These are phyloP conservation scores for Vickermania spadyakhi DNA, from an alignment of 208 protist genomes.

Conservation along the genomic window DNA sequence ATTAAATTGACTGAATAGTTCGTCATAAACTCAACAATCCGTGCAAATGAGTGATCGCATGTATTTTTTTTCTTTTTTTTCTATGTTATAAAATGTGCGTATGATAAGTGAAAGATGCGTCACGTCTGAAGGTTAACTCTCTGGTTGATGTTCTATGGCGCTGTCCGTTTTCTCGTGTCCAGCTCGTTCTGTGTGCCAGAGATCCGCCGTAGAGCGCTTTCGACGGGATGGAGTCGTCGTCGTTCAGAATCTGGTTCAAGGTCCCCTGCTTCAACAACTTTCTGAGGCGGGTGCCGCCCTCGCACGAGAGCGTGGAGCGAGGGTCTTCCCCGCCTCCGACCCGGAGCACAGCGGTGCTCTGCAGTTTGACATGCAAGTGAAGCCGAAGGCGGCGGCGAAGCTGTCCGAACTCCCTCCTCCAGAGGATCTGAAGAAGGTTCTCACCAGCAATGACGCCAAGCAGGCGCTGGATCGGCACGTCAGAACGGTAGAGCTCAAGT, in stretches of 20 bases:
- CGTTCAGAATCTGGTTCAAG: neutral
- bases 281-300: neutral
- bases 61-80: too few relatives aligned
- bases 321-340: neutral
- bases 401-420: constrained; percentile 4
- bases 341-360: neutral
- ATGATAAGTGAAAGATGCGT: too few relatives aligned
- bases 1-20: too few relatives aligned
- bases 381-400: neutral
- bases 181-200: neutral
- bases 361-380: neutral
- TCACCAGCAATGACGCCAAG: constrained; percentile 19
- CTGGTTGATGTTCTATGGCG: too few relatives aligned
- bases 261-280: neutral
- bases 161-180: neutral
- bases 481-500: constrained; percentile 29
- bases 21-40: too few relatives aligned
- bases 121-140: too few relatives aligned
- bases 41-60: too few relatives aligned
- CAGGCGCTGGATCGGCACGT: constrained; percentile 20
- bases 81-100: too few relatives aligned
- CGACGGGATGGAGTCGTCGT: neutral
- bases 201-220: neutral
- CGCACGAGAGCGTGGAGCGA: neutral
- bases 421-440: constrained; percentile 6